Evolutionary conservation across 2,329 filamentous ascomycete genomes (phyloP).

Genomic region (Atkinsonella texensis): DNA sequence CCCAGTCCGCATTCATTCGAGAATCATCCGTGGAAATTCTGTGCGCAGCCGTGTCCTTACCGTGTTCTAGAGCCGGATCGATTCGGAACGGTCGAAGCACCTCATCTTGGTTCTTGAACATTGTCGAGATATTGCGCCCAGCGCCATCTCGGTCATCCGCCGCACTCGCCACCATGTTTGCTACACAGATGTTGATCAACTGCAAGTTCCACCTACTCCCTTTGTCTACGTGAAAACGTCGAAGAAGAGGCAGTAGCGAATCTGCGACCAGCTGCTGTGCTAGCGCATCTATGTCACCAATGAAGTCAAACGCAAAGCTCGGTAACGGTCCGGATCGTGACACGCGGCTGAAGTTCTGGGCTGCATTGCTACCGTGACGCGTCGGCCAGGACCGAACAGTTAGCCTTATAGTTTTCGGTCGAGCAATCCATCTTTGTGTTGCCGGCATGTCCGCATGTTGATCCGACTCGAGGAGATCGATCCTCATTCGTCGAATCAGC

Average conservation of each 20-base stretch:
- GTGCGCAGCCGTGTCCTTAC: slow-evolving; percentile 14
- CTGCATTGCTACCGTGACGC: slow-evolving; percentile 27
- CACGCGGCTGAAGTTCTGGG: slow-evolving; percentile 52
- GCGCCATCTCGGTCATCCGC: slow-evolving; percentile 36
- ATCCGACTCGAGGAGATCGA: slow-evolving; percentile 54
- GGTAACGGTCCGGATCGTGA: slow-evolving; percentile 68
- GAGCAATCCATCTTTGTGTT: slow-evolving; percentile 55
- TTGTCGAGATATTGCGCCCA: slow-evolving; percentile 68
- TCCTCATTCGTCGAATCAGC: slow-evolving; percentile 65
- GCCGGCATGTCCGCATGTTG: slow-evolving; percentile 20
- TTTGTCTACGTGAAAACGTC: slow-evolving; percentile 57
- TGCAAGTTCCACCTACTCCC: slow-evolving; percentile 63
- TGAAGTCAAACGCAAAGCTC: slow-evolving; percentile 56
- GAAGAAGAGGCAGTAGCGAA: slow-evolving; percentile 58
- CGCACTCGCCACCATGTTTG: slow-evolving; percentile 61
- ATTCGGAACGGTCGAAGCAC: slow-evolving; percentile 56
- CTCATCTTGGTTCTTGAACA: slow-evolving; percentile 69
- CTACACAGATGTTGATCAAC: slow-evolving; percentile 75
- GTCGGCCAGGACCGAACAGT: slow-evolving; percentile 52
- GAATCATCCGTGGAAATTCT: slow-evolving; percentile 12
- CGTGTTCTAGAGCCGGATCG: slow-evolving; percentile 18
- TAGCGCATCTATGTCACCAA: slow-evolving; percentile 43
- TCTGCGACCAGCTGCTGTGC: slow-evolving; percentile 61
- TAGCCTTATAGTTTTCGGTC: slow-evolving; percentile 70
- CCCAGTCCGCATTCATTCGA: slow-evolving; percentile 16